Evolutionary conservation across 1,284 basidiomycete genomes (phyloP).

Genomic region (Ganoderma sp.): DNA sequence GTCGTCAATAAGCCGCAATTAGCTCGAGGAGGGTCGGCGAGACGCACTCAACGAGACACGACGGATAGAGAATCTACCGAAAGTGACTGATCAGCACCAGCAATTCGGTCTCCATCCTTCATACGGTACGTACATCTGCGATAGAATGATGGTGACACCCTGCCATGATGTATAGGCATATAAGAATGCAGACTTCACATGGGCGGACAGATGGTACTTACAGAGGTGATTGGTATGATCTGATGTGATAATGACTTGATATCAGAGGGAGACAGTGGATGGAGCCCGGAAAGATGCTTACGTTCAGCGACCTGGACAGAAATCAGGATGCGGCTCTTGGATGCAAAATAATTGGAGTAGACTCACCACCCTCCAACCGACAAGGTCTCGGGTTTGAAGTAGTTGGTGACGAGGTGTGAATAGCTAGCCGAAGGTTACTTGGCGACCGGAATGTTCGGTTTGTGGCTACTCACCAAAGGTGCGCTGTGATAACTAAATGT

Average conservation of each 20-base stretch:
- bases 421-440: neutral
- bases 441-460: neutral
- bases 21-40: neutral
- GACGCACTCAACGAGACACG: conserved; percentile 7
- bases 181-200: neutral
- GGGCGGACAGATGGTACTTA: neutral
- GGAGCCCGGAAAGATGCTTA: neutral
- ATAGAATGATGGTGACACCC: neutral
- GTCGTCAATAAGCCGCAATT: neutral
- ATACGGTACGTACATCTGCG: neutral
- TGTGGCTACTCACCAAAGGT: neutral
- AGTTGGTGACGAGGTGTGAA: neutral
- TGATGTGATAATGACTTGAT: neutral
- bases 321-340: neutral
- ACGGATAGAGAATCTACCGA: conserved; percentile 3
- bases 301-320: neutral
- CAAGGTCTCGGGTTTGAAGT: conserved; percentile 1
- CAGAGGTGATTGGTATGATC: neutral
- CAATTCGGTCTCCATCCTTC: too few relatives aligned
- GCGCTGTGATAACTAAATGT: neutral
- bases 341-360: neutral
- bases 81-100: neutral
- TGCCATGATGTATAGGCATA: neutral
- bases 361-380: conserved; percentile 5
- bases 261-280: neutral